Evolutionary conservation across 2,329 filamentous ascomycete species (phyloP).

Genomic region (Ascochyta rabiei): DNA sequence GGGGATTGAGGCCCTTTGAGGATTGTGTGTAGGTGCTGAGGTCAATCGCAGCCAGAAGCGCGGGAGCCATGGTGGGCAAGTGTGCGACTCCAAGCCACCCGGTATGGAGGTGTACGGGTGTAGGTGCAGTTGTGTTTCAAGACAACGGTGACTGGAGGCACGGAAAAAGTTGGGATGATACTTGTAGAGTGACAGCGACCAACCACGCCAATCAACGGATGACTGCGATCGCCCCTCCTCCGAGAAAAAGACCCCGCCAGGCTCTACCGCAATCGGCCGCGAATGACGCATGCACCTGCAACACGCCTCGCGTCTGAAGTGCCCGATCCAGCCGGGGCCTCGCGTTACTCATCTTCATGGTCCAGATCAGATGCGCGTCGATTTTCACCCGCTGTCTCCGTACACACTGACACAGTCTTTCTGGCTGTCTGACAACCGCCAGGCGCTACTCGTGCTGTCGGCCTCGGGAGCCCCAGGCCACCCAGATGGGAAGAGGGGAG

Average conservation of each 20-base stretch:
- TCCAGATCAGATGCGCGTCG: background rate
- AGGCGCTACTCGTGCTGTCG: no score
- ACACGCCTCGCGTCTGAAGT: background rate
- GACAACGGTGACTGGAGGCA: slow-evolving; percentile 15
- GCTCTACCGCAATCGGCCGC: slow-evolving; percentile 2
- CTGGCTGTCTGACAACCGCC: background rate
- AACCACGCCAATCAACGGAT: slow-evolving; percentile 13
- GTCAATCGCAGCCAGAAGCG: slow-evolving; percentile 58
- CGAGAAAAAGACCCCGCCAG: slow-evolving; percentile 13
- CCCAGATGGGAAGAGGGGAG: background rate
- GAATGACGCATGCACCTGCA: slow-evolving; percentile 16
- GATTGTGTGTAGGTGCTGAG: slow-evolving; percentile 51
- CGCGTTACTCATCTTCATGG: background rate
- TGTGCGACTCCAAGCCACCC: slow-evolving; percentile 2
- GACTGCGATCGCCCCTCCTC: slow-evolving; percentile 5
- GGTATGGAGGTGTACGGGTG: background rate
- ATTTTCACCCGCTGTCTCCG: background rate
- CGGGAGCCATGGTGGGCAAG: slow-evolving; percentile 48
- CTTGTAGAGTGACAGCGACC: slow-evolving; percentile 2
- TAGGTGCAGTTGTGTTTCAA: background rate
- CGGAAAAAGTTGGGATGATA: slow-evolving; percentile 16
- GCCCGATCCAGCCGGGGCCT: background rate
- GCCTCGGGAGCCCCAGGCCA: background rate
- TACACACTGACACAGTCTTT: background rate
- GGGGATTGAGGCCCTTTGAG: slow-evolving; percentile 57